A percentile compares a stretch with the other conserved stretches of the same genome.
Conservation (phyloP, 306 rosid genomes). For the Cucumis melo region DNA sequence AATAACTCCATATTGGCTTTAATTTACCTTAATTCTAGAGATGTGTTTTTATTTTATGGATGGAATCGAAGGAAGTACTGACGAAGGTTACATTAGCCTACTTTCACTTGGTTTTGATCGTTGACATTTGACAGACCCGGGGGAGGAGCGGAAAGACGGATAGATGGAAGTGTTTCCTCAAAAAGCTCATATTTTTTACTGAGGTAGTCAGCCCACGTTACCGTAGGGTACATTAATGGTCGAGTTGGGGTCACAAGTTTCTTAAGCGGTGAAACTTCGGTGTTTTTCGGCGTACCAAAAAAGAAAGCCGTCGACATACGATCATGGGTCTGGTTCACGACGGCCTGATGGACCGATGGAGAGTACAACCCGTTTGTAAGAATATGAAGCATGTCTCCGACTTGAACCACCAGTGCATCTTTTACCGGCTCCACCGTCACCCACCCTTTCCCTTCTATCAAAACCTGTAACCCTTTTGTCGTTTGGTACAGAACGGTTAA, state of each 20-base stretch:
- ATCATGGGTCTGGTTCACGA: constrained; percentile 52
- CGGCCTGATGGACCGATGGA: constrained; percentile 56
- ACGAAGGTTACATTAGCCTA: background rate
- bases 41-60: no score
- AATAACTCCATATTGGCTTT: no score
- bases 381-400: constrained; percentile 65
- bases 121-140: background rate
- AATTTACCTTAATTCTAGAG: no score
- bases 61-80: no score
- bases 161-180: constrained; percentile 26
- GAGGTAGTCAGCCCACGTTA: constrained; percentile 86
- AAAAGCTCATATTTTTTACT: constrained; percentile 63
- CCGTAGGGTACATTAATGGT: constrained; percentile 54
- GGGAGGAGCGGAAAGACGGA: background rate
- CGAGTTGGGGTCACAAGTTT: constrained; percentile 44
- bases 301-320: constrained; percentile 53
- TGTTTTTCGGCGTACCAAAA: constrained; percentile 45
- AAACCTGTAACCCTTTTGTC: constrained; percentile 62
- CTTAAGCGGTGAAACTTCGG: constrained; percentile 45
- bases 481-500: constrained; percentile 56
- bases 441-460: constrained; percentile 43
- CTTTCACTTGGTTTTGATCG: background rate
- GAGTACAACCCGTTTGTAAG: constrained; percentile 57
- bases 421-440: constrained; percentile 40
- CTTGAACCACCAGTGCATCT: constrained; percentile 35